A percentile compares a stretch with the other conserved stretches of the same genome.
phyloP scores from a whole-genome alignment of 106 monocot species.

The Chionographis japonica region DNA sequence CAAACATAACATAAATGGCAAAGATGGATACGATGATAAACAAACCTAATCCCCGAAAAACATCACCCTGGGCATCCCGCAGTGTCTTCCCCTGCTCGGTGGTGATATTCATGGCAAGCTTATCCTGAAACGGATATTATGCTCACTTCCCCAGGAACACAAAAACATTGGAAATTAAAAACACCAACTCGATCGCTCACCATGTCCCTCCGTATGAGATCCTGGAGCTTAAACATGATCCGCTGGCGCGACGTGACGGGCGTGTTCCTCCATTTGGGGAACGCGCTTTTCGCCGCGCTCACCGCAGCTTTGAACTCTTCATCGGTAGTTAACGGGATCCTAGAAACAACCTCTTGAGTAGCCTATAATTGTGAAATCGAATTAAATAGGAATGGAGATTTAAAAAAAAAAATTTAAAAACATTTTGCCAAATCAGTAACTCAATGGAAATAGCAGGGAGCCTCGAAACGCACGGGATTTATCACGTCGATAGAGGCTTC shows the following conservation, averaged over 20 bases:
- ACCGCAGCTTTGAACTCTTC: constrained; percentile 89
- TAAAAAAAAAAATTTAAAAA: not conserved
- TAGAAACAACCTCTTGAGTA: constrained; percentile 91
- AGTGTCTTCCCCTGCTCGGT: constrained; percentile 95
- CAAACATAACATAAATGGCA: not conserved
- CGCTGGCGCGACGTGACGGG: constrained; percentile 81
- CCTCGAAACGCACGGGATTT: constrained; percentile 62
- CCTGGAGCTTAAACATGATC: constrained; percentile 90
- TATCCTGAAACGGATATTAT: constrained; percentile 53
- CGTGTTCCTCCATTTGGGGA: constrained; percentile 83
- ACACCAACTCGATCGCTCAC: constrained; percentile 12
- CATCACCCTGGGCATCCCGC: constrained; percentile 91
- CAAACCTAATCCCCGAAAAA: constrained; percentile 92
- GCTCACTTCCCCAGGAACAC: not conserved
- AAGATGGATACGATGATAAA: not conserved
- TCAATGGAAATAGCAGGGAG: not conserved
- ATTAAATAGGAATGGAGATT: not conserved
- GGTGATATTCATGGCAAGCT: constrained; percentile 86
- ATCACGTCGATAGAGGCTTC: constrained; percentile 68
- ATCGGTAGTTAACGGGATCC: constrained; percentile 64
- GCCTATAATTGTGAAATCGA: constrained; percentile 35
- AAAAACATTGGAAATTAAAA: not conserved
- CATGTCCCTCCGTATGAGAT: constrained; percentile 88
- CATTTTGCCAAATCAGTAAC: not conserved
- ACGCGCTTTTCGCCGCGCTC: constrained; percentile 64